Evolutionary conservation across 2,329 filamentous ascomycete species (phyloP).

Genomic region (Cordyceps militaris): DNA sequence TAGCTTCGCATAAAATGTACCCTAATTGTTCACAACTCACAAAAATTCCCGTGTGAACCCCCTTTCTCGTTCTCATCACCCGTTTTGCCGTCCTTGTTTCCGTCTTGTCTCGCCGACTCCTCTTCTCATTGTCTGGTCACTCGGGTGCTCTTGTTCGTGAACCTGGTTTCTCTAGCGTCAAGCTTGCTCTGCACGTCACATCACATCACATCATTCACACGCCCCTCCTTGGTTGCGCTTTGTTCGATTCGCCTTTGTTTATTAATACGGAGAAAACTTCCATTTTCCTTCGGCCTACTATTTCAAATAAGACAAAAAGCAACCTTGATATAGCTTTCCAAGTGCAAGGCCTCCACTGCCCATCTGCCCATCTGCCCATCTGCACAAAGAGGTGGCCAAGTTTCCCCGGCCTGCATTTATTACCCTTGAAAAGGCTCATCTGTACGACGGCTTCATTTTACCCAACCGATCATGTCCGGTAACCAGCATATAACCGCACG

Average conservation of each 20-base stretch:
- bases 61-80: background rate
- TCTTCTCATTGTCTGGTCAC: background rate
- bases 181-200: slow-evolving; percentile 1
- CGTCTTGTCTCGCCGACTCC: slow-evolving; percentile 3
- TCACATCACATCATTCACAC: slow-evolving; percentile 7
- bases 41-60: background rate
- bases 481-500: background rate
- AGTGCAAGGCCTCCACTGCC: background rate
- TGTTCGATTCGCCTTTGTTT: background rate
- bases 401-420: background rate
- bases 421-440: background rate
- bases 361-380: background rate
- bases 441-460: background rate
- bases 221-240: background rate
- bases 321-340: no score
- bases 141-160: background rate
- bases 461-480: background rate
- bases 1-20: background rate
- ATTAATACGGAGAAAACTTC: no score
- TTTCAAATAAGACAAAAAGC: no score
- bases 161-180: background rate
- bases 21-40: background rate
- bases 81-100: background rate
- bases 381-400: background rate
- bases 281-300: no score